Evolutionary conservation across 192 early-diverging fungal genomes (phyloP).

Genomic region (Diversispora eburnea): DNA sequence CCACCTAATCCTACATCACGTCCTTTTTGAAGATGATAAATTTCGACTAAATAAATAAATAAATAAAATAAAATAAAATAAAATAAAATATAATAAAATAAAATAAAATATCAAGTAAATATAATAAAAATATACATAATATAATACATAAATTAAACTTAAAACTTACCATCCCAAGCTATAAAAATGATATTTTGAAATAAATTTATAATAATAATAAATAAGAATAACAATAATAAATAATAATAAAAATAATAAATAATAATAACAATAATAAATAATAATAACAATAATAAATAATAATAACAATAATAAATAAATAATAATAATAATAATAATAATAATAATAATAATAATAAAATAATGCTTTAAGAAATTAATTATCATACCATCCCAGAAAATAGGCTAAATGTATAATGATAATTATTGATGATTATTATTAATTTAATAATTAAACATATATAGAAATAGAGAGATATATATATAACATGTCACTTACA

Average conservation of each 20-base stretch:
- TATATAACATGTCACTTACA: constrained; percentile 25
- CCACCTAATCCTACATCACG: constrained; percentile 60
- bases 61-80: not conserved
- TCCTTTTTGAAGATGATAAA: constrained; percentile 91
- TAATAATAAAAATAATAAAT: constrained; percentile 1
- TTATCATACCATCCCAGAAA: constrained; percentile 48
- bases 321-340: not conserved
- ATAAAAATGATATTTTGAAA: constrained; percentile 6
- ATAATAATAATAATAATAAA: constrained; percentile 42
- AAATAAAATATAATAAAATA: not conserved
- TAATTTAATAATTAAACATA: constrained; percentile 42
- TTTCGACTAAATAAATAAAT: constrained; percentile 62
- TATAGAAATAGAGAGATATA: not conserved
- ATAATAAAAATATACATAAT: no score
- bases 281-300: constrained; percentile 50
- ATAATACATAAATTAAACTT: not conserved
- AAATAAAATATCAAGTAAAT: no score
- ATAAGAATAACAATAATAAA: not conserved
- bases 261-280: not conserved
- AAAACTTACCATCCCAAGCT: constrained; percentile 43
- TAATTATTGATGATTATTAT: not conserved
- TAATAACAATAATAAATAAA: constrained; percentile 31
- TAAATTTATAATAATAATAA: constrained; percentile 2
- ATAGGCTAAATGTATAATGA: constrained; percentile 36
- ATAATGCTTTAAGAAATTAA: no score